These are phyloP conservation scores for Pythium dissimile DNA, from an alignment of 352 stramenopile genomes.

Conservation along the genomic window DNA sequence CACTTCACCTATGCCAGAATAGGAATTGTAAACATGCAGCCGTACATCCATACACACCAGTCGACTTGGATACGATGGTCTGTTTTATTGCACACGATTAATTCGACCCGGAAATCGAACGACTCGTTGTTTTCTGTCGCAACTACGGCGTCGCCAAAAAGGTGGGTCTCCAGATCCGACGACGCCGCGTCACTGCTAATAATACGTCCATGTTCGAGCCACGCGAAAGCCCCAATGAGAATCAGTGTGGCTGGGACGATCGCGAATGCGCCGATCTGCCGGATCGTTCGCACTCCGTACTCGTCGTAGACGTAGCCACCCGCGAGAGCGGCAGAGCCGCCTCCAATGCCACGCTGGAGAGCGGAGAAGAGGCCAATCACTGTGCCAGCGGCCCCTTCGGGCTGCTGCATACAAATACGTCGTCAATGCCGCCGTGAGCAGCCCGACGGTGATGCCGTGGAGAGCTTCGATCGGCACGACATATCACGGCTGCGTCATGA, in stretches of 20 bases:
- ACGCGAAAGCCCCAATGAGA: conserved; percentile 39
- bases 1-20: no score
- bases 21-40: no score
- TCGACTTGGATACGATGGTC: no score
- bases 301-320: conserved; percentile 62
- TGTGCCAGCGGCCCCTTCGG: conserved; percentile 51
- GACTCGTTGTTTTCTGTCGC: no score
- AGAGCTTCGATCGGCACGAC: conserved; percentile 54
- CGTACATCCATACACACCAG: no score
- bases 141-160: no score
- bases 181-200: no score
- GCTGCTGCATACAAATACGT: conserved; percentile 60
- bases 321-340: conserved; percentile 47
- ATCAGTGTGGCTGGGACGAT: conserved; percentile 38
- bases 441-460: conserved; percentile 57
- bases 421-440: conserved; percentile 62
- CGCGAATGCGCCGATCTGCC: conserved; percentile 36
- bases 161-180: no score
- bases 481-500: conserved; percentile 50
- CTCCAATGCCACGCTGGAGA: conserved; percentile 56
- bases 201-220: no score
- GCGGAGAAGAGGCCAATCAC: conserved; percentile 59
- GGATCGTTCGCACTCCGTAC: conserved; percentile 46
- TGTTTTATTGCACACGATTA: no score
- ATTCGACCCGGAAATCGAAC: no score